Evolutionary conservation across 1,284 basidiomycete genomes (phyloP).

Genomic region (Termitomyces sp.): DNA sequence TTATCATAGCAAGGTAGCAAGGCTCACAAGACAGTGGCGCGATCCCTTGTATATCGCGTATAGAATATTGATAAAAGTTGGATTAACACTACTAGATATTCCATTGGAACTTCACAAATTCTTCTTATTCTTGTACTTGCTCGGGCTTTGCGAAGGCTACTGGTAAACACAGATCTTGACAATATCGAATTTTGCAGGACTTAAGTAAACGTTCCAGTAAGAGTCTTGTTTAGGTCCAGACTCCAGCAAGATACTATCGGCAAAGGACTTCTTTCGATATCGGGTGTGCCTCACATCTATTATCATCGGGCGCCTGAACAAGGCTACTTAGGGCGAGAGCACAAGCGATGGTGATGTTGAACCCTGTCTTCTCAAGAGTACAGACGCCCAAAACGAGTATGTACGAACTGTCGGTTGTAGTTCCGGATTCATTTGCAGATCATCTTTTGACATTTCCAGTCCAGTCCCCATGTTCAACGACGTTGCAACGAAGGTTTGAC

Average conservation of each 20-base stretch:
- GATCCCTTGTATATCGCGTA: too few relatives aligned
- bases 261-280: constrained; percentile 31
- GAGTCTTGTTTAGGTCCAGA: constrained; percentile 18
- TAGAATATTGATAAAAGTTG: too few relatives aligned
- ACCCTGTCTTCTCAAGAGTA: constrained; percentile 40
- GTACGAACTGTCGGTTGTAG: constrained; percentile 10
- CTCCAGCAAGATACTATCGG: constrained; percentile 32
- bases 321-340: constrained; percentile 32
- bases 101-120: too few relatives aligned
- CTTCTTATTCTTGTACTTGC: constrained; percentile 1
- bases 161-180: constrained; percentile 10
- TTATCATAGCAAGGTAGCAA: too few relatives aligned
- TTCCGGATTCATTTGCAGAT: neutral
- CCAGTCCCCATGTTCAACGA: constrained; percentile 33
- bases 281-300: constrained; percentile 20
- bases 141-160: neutral
- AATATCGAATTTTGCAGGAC: too few relatives aligned
- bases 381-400: constrained; percentile 36
- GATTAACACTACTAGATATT: too few relatives aligned
- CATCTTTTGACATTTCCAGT: neutral
- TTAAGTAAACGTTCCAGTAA: too few relatives aligned
- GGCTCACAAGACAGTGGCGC: too few relatives aligned
- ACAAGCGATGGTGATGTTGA: constrained; percentile 41
- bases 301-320: neutral
- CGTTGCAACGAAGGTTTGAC: constrained; percentile 29